phyloP scores from a whole-genome alignment of 345 rosid genomes.

The Corymbia maculata region DNA sequence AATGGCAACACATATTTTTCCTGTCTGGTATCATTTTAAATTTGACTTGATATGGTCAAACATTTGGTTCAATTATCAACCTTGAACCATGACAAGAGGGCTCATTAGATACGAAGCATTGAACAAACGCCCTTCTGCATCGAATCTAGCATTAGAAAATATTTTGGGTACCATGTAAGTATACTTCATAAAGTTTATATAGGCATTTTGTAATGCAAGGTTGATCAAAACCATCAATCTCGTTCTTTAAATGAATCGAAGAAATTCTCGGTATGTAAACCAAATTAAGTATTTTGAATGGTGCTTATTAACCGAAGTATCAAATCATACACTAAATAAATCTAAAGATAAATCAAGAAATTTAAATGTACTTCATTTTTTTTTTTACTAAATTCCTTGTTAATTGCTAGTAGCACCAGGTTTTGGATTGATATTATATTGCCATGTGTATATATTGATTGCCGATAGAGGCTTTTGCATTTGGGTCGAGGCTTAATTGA shows the following conservation, averaged over 20 bases:
- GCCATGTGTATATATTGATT: neutral
- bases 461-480: neutral
- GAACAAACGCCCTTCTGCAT: fast-evolving
- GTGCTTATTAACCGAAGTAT: neutral
- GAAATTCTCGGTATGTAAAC: neutral
- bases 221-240: neutral
- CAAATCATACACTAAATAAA: neutral
- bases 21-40: fast-evolving
- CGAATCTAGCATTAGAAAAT: neutral
- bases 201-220: neutral
- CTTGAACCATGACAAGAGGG: neutral
- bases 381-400: neutral
- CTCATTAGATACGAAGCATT: neutral
- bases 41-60: neutral
- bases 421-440: neutral
- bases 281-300: neutral
- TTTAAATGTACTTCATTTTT: neutral
- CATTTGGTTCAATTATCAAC: neutral
- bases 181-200: neutral
- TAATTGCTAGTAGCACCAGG: neutral
- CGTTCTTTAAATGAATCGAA: neutral
- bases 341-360: neutral
- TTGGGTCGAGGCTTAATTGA: neutral
- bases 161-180: neutral
- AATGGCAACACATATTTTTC: neutral